Base-by-base conservation (phyloP, 83 land plant species). In the Picea engelmannii region DNA sequence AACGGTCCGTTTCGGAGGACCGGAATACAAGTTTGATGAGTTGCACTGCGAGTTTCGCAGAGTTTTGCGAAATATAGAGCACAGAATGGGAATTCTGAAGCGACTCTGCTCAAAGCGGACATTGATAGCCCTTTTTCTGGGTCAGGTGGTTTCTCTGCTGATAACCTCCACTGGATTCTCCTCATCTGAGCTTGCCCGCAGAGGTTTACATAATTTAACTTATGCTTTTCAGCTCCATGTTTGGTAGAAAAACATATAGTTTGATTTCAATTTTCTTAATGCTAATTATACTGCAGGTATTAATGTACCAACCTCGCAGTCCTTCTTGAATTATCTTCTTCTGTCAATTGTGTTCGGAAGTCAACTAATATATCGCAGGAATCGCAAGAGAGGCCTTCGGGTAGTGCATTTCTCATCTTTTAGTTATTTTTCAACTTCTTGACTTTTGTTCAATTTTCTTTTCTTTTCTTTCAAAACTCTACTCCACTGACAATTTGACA, bases 101-200 rank as follows among this genome's bases (percentile, higher is more conserved):
- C 73, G 78, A 63, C 59, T 92, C 40, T 86, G 84, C 81, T 73
- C 90, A 12, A 86, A 76, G 84, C 85, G 84, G 83, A 86, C 86
- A 31, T 3, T 91, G 76, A 25, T 85, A 9, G 93, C 90, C 55
- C 85, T 93, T 40, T 84, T 77, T 10, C 82, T 93, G 83, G 96
- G 96, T 49, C 96, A 93, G 84, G 79, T 93, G 67, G 85, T 87
- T 2, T 93, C 96, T 17, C 85, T 93, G 69, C 80, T 93, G 9
- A 87, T 91, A 71, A 93, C 95, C 23, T 92, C 95, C 59, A 93
- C 95, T 62, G 94, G 92, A 10, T 93, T 91, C 80, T 78, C 94
- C 4, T 93, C 95, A 27, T 89, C 96, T 63, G 90, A 87, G 61
- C 92, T 93, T 9, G 84, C 92, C 59, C 81, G 87, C 11, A 85